Evolutionary conservation across 2,329 filamentous ascomycete species (phyloP).

Genomic region (Rachicladosporium sp.): DNA sequence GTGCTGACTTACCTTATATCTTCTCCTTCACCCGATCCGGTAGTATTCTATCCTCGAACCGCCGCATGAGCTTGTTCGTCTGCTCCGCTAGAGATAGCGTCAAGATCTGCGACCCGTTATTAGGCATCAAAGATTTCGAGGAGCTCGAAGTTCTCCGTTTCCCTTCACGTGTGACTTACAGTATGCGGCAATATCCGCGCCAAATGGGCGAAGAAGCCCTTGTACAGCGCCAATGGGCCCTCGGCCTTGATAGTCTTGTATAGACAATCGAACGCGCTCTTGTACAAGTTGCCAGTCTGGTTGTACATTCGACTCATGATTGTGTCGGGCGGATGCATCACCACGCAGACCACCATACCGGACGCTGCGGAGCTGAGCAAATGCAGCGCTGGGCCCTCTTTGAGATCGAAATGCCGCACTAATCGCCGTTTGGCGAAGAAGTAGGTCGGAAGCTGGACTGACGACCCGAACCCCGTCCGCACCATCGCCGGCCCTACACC

Average conservation of each 20-base stretch:
- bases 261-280: slow-evolving; percentile 81
- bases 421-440: slow-evolving; percentile 91
- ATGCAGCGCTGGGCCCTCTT: slow-evolving; percentile 82
- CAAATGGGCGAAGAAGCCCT: slow-evolving; percentile 90
- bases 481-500: slow-evolving; percentile 92
- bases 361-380: slow-evolving; percentile 77
- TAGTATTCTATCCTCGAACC: slow-evolving; percentile 52
- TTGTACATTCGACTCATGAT: slow-evolving; percentile 99
- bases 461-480: slow-evolving; percentile 86
- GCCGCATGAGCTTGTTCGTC: slow-evolving; percentile 81
- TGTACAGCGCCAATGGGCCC: slow-evolving; percentile 86
- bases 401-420: slow-evolving; percentile 70
- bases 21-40: slow-evolving; percentile 16
- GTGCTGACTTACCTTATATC: slow-evolving; percentile 6
- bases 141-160: too few species aligned
- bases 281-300: slow-evolving; percentile 95
- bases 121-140: not conserved
- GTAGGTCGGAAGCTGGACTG: slow-evolving; percentile 92
- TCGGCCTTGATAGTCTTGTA: slow-evolving; percentile 85
- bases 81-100: slow-evolving; percentile 88
- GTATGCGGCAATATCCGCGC: slow-evolving; percentile 92
- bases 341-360: slow-evolving; percentile 90
- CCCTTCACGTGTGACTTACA: slow-evolving; percentile 27
- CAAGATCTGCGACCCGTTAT: slow-evolving; percentile 48
- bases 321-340: slow-evolving; percentile 98